Conservation (phyloP, 2,329 filamentous ascomycete genomes). For the Paracorniculantispora psalliotae region DNA sequence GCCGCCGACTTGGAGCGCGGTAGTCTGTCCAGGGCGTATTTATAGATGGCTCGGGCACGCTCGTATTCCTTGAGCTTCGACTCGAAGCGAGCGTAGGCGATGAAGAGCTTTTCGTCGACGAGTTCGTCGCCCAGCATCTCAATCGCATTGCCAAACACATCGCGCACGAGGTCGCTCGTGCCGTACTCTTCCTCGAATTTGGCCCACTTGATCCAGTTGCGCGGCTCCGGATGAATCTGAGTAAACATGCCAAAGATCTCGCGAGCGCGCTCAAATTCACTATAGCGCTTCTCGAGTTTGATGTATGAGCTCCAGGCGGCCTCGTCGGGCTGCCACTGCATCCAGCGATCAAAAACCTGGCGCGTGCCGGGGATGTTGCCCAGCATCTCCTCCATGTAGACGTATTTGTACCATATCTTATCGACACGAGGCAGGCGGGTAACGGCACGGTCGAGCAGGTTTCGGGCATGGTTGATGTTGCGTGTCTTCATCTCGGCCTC, state of each 20-base stretch:
- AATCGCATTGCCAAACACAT: constrained; percentile 84
- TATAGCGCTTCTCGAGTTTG: constrained; percentile 92
- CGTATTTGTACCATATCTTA: constrained; percentile 99
- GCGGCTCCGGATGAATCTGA: constrained; percentile 85
- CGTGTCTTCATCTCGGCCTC: constrained; percentile 90
- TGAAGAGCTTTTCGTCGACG: constrained; percentile 93
- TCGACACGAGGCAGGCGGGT: constrained; percentile 85
- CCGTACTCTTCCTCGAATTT: constrained; percentile 95
- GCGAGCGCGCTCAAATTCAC: constrained; percentile 84
- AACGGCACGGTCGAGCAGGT: constrained; percentile 90
- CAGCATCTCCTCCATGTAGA: constrained; percentile 97
- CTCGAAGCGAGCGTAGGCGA: constrained; percentile 92
- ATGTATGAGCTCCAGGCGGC: constrained; percentile 94
- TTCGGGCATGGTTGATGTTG: constrained; percentile 95
- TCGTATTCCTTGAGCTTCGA: constrained; percentile 94
- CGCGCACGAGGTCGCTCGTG: constrained; percentile 83
- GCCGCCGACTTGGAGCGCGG: constrained; percentile 78
- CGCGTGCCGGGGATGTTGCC: constrained; percentile 88
- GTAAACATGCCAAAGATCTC: constrained; percentile 88
- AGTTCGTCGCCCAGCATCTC: constrained; percentile 91
- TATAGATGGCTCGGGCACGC: constrained; percentile 89
- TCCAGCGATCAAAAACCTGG: constrained; percentile 96
- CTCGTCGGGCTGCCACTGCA: constrained; percentile 97
- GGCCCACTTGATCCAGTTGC: constrained; percentile 99
- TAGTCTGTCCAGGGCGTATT: constrained; percentile 88